Conservation (phyloP, 352 stramenopile species). For the Peronosclerospora sorghi region DNA sequence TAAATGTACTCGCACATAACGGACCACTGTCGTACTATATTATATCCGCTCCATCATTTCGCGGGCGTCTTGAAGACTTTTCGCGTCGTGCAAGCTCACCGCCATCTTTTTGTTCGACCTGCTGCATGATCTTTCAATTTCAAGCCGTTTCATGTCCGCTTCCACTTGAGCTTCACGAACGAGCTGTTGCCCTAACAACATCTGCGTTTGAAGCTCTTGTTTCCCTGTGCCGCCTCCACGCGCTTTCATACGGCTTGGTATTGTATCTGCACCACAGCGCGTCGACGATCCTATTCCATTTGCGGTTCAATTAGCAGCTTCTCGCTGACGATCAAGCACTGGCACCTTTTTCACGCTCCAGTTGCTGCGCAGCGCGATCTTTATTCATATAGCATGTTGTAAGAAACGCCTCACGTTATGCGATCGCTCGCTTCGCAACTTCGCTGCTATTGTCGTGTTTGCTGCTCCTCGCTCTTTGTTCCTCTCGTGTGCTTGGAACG, state of each 20-base stretch:
- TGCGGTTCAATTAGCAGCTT: constrained; percentile 85
- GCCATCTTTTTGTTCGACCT: constrained; percentile 82
- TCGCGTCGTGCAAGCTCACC: constrained; percentile 56
- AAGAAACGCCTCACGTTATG: constrained; percentile 82
- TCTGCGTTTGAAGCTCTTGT: constrained; percentile 52
- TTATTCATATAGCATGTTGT: constrained; percentile 92
- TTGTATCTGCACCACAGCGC: constrained; percentile 58
- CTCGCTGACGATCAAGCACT: constrained; percentile 57
- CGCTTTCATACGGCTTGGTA: constrained; percentile 42
- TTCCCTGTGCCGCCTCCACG: constrained; percentile 59
- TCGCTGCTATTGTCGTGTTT: constrained; percentile 80
- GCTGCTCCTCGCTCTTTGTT: constrained; percentile 53
- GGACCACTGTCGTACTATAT: too few species aligned
- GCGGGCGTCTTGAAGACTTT: constrained; percentile 35
- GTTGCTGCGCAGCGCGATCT: constrained; percentile 81
- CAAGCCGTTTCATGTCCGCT: constrained; percentile 57
- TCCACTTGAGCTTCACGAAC: constrained; percentile 56
- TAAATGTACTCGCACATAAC: too few species aligned
- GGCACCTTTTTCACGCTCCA: constrained; percentile 77
- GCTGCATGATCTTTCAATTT: constrained; percentile 80
- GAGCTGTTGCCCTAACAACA: constrained; percentile 56
- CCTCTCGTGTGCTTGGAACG: constrained; percentile 41
- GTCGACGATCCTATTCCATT: constrained; percentile 88
- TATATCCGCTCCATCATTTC: constrained; percentile 45
- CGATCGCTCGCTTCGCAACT: constrained; percentile 87